These are phyloP conservation scores for Selaginella moellendorffii DNA, from an alignment of 75 land plant genomes.

Conservation along the genomic window DNA sequence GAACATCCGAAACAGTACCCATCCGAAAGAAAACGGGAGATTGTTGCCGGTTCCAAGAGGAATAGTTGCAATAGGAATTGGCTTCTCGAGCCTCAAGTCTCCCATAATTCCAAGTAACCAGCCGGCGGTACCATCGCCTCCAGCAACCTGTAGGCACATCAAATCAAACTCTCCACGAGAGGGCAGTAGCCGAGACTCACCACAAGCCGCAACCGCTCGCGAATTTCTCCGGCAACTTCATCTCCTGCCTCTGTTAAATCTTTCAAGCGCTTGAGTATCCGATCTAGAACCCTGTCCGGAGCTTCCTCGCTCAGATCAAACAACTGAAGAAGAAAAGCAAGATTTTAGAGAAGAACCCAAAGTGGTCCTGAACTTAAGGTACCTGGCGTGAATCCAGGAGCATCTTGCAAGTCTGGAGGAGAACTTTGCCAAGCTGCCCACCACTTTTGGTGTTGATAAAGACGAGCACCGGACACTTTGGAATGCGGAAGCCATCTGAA, in stretches of 20 bases:
- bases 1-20: slow-evolving; percentile 35
- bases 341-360: neutral
- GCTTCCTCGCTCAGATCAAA: neutral
- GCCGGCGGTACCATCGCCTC: slow-evolving; percentile 96
- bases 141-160: slow-evolving; percentile 52
- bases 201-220: slow-evolving; percentile 15
- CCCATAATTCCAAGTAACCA: slow-evolving; percentile 83
- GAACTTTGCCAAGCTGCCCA: slow-evolving; percentile 67
- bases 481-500: slow-evolving; percentile 10
- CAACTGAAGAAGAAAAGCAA: neutral
- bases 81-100: slow-evolving; percentile 59
- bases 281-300: neutral
- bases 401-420: slow-evolving; percentile 35
- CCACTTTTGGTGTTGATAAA: slow-evolving; percentile 86
- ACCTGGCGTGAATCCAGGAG: slow-evolving; percentile 65
- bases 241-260: neutral
- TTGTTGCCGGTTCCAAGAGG: slow-evolving; percentile 98
- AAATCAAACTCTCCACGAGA: neutral
- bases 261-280: slow-evolving; percentile 24
- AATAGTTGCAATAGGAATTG: slow-evolving; percentile 79
- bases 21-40: slow-evolving; percentile 89
- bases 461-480: slow-evolving; percentile 56
- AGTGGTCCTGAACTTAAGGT: neutral
- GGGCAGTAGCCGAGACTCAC: neutral
- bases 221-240: slow-evolving; percentile 15